Base-by-base conservation (phyloP, 1,284 basidiomycete genomes). In the Ceratobasidium sp. region DNA sequence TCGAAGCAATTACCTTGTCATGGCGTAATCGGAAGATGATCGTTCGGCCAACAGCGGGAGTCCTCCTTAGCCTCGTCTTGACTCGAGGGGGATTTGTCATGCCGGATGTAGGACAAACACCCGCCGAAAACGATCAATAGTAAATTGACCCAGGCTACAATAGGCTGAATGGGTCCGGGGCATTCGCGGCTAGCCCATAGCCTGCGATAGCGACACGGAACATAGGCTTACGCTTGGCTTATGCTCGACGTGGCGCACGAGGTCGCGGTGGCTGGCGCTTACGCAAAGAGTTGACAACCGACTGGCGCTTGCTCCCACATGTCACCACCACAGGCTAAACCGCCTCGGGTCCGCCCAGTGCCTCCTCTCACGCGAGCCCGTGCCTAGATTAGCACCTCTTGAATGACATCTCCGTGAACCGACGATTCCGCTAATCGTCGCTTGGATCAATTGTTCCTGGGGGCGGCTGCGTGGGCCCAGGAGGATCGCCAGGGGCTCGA, bases 391-490 rank as follows among this genome's bases (percentile, higher is more conserved):
- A 30, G 30, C 12, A n/a, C 53, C 53, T n/a, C 7, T n/a, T 25
- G 3, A 54, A 18, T 54, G 53, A 54, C 25, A 9, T 33, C 28
- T 23, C 25, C 28, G 53, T 33, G 53, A 36, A 30, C 49, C 23
- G 49, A 51, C 4, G 23, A 28, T 48, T 9, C 49, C 12, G 25
- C 21, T 28, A 21, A 28, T 9, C 23, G 53, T 36, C 30, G 30
- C 53, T n/a, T 56, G 53, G 30, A 33, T 56, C 53, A 56, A 53
- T 53, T 53, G 53, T 56, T 56, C 53, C 53, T 56, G 49, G 49
- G 14, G 49, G 49, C 14, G 49, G 49, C 6, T 18, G 14, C 7
- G 16, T 16, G 28, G 16, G 14, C n/a, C 28, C 53, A 33, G 53
- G 53, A 56, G 53, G 53, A 56, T 56, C 53, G 53, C 33, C 53